phyloP scores from a whole-genome alignment of 75 land plant species.

The Sequoiadendron giganteum region DNA sequence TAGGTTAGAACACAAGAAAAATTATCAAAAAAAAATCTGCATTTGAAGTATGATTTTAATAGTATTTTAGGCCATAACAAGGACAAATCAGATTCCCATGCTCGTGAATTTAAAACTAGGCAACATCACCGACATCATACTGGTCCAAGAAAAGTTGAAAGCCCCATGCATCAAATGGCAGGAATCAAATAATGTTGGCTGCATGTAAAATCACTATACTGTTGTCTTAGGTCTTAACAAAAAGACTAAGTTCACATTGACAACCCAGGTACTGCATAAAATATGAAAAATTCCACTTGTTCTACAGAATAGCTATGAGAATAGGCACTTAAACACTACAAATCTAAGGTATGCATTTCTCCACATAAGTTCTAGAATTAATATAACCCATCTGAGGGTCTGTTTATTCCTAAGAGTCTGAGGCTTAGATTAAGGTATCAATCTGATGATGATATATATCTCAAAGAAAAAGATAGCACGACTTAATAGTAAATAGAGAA shows the following conservation, averaged over 20 bases:
- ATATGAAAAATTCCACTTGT: neutral
- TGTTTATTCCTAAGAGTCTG: neutral
- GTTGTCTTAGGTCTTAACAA: neutral
- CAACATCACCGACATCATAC: neutral
- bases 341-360: neutral
- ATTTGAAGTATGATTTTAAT: neutral
- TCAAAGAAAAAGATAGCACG: neutral
- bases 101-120: neutral
- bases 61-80: neutral
- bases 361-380: neutral
- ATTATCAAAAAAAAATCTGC: neutral
- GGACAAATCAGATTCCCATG: neutral
- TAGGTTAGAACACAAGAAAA: neutral
- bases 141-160: neutral
- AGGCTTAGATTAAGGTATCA: neutral
- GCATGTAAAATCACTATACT: neutral
- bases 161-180: neutral
- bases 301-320: neutral
- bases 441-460: neutral
- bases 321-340: neutral
- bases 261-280: neutral
- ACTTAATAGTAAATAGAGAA: neutral
- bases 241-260: neutral
- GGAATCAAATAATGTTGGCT: neutral
- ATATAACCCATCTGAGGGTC: neutral